These are phyloP conservation scores for Metschnikowia lochheadii DNA, from an alignment of 805 yeast genomes.

Conservation along the genomic window DNA sequence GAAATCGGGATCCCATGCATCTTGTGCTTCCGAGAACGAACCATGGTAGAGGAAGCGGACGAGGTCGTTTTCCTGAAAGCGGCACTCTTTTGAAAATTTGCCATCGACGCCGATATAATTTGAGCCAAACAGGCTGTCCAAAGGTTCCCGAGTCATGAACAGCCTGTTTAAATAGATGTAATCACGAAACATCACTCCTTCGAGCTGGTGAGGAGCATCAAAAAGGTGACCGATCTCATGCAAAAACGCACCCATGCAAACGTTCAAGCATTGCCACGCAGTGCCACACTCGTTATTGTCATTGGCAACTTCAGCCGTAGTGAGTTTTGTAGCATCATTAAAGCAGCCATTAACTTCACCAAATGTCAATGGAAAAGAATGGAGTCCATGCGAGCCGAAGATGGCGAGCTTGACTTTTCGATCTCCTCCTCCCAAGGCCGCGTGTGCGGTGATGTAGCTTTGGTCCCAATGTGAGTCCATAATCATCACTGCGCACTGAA, in stretches of 20 bases:
- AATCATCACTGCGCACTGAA: conserved; percentile 80
- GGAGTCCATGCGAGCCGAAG: conserved; percentile 89
- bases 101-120: conserved; percentile 38
- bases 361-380: conserved; percentile 85
- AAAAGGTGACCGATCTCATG: conserved; percentile 91
- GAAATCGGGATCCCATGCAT: conserved; percentile 43
- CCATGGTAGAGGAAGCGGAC: conserved; percentile 78
- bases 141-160: conserved; percentile 67
- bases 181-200: conserved; percentile 88
- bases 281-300: conserved; percentile 82
- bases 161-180: conserved; percentile 77
- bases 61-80: conserved; percentile 82
- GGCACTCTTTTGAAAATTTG: conserved; percentile 58
- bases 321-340: conserved; percentile 64
- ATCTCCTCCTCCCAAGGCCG: conserved; percentile 90
- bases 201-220: conserved; percentile 89
- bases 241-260: conserved; percentile 89
- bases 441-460: conserved; percentile 73
- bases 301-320: conserved; percentile 76
- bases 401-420: conserved; percentile 73
- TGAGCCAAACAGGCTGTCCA: conserved; percentile 43
- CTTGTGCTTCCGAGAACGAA: conserved; percentile 68
- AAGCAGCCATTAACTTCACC: conserved; percentile 68
- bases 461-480: conserved; percentile 84
- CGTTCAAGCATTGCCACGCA: conserved; percentile 83